A percentile compares a stretch with the other conserved stretches of the same genome.
Conservation (phyloP, 2,329 filamentous ascomycete genomes). For the Alternaria gaisen region DNA sequence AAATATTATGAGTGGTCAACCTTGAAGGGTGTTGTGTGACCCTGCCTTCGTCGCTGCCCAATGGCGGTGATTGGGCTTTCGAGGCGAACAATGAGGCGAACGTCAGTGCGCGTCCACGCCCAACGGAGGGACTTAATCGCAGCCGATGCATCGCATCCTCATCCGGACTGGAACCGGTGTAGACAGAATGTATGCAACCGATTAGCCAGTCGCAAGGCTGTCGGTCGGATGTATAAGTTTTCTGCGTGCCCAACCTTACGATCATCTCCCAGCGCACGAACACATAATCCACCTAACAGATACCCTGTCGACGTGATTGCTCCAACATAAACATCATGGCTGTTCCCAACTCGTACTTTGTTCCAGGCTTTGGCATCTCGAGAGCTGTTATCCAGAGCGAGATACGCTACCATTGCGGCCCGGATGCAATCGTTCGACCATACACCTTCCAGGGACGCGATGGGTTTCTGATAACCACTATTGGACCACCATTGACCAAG, state of each 20-base stretch:
- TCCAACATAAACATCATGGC: constrained; percentile 31
- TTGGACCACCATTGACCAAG: constrained; percentile 53
- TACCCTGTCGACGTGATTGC: constrained; percentile 11
- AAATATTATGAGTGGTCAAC: constrained; percentile 14
- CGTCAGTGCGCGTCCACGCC: constrained; percentile 36
- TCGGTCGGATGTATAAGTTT: constrained; percentile 33
- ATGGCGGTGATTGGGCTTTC: constrained; percentile 36
- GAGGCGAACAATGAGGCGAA: constrained; percentile 43
- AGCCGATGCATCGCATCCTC: constrained; percentile 16
- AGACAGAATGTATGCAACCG: constrained; percentile 18
- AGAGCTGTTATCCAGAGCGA: constrained; percentile 56
- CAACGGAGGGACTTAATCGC: constrained; percentile 26
- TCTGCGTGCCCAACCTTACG: constrained; percentile 29
- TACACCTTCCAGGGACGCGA: constrained; percentile 56
- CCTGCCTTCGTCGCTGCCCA: constrained; percentile 37
- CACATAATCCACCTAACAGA: constrained; percentile 20
- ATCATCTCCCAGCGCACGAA: constrained; percentile 20
- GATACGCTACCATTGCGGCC: constrained; percentile 55
- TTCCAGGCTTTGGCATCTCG: constrained; percentile 55
- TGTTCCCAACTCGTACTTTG: constrained; percentile 52
- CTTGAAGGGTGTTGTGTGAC: constrained; percentile 22
- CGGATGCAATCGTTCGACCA: constrained; percentile 54
- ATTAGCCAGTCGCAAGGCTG: constrained; percentile 12
- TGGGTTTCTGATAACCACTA: constrained; percentile 54
- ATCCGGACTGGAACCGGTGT: constrained; percentile 20